Evolutionary conservation across 192 early-diverging fungal species (phyloP).

Genomic region (Thoreauomyces humboldtii): DNA sequence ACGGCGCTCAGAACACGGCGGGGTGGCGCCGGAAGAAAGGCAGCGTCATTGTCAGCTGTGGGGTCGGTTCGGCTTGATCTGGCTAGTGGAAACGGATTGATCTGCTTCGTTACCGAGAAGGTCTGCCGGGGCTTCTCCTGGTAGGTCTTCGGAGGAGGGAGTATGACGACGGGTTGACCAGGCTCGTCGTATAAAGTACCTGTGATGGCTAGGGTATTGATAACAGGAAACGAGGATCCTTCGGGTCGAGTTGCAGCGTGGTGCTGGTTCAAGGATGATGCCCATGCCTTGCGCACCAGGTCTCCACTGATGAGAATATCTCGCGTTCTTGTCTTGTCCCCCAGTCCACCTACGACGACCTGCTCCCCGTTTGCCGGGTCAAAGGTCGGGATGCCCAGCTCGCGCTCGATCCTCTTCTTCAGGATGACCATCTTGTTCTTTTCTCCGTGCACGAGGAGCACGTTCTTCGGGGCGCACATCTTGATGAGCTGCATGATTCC

Average conservation of each 20-base stretch:
- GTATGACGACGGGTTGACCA: not conserved
- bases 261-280: not conserved
- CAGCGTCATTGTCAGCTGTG: not conserved
- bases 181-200: not conserved
- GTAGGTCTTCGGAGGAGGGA: constrained; percentile 2
- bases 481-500: constrained; percentile 95
- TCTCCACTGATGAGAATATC: not conserved
- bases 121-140: not conserved
- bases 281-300: constrained; percentile 2
- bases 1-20: not conserved
- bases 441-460: constrained; percentile 94
- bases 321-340: not conserved
- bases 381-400: constrained; percentile 79
- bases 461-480: constrained; percentile 82
- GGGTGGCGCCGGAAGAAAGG: not conserved
- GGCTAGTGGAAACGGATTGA: not conserved
- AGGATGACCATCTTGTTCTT: constrained; percentile 83
- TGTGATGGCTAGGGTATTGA: not conserved
- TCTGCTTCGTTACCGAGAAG: constrained; percentile 1
- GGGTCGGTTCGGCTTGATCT: not conserved
- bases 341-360: constrained; percentile 29
- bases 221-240: not conserved
- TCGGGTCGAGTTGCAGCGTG: not conserved
- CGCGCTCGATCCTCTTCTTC: constrained; percentile 75
- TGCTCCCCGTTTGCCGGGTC: constrained; percentile 86